These are phyloP conservation scores for Globisporangium radiosum DNA, from an alignment of 352 stramenopile species.

Conservation along the genomic window DNA sequence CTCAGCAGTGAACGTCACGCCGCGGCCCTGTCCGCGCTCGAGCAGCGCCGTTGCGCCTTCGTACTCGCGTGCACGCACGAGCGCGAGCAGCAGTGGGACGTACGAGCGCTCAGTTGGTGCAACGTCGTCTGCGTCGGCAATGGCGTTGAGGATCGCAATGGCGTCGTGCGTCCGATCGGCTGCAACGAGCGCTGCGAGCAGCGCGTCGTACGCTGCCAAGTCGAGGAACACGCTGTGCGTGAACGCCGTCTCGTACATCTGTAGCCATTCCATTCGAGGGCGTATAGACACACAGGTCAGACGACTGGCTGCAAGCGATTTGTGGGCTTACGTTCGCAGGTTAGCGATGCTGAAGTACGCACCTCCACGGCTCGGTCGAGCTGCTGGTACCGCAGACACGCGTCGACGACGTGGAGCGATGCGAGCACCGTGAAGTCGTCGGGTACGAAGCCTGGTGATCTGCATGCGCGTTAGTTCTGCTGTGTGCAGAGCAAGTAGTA, in stretches of 20 bases:
- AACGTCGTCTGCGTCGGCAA: slow-evolving; percentile 36
- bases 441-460: slow-evolving; percentile 23
- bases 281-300: not conserved
- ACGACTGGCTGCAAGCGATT: not conserved
- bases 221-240: slow-evolving; percentile 52
- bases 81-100: slow-evolving; percentile 33
- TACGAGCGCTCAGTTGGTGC: slow-evolving; percentile 39
- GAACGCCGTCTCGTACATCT: slow-evolving; percentile 50
- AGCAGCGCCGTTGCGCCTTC: slow-evolving; percentile 33
- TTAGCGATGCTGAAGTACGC: not conserved
- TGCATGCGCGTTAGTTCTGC: not conserved
- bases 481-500: too few relatives aligned
- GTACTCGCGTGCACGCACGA: slow-evolving; percentile 39
- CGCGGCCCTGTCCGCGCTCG: slow-evolving; percentile 27
- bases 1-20: slow-evolving; percentile 46
- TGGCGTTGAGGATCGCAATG: slow-evolving; percentile 39
- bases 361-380: slow-evolving; percentile 59
- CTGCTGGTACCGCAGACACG: slow-evolving; percentile 44
- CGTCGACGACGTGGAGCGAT: slow-evolving; percentile 66
- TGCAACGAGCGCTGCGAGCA: slow-evolving; percentile 38
- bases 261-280: too few relatives aligned
- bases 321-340: not conserved
- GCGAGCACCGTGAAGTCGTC: slow-evolving; percentile 60
- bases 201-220: slow-evolving; percentile 44
- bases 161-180: slow-evolving; percentile 42